Conservation (phyloP, 1,139 yeast species). For the Pichia sp. region DNA sequence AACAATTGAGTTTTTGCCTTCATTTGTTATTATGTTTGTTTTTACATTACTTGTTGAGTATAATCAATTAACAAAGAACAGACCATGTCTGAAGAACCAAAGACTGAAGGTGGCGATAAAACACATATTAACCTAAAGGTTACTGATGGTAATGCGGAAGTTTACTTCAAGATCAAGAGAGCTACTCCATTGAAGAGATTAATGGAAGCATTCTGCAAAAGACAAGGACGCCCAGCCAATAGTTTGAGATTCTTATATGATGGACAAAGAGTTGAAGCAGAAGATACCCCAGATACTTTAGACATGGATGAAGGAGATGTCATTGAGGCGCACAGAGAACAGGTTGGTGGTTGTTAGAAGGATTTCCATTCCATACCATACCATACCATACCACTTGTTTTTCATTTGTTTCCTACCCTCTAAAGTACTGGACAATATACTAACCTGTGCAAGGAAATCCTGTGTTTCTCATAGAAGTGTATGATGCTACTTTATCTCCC, state of each 20-base stretch:
- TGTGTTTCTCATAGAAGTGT: too few species aligned
- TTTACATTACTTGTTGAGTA: too few species aligned
- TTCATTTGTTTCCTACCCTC: too few species aligned
- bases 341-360: conserved; percentile 48
- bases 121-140: conserved; percentile 85
- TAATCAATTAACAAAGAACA: too few species aligned
- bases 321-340: conserved; percentile 97
- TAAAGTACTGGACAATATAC: too few species aligned
- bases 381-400: neutral
- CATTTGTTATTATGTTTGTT: too few species aligned
- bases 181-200: conserved; percentile 88
- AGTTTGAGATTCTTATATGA: conserved; percentile 86
- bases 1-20: too few species aligned
- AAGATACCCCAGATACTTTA: conserved; percentile 84
- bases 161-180: conserved; percentile 90
- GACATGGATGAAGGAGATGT: conserved; percentile 94
- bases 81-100: conserved; percentile 24
- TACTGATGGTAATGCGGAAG: conserved; percentile 88
- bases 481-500: too few species aligned
- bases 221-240: conserved; percentile 85
- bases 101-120: conserved; percentile 48
- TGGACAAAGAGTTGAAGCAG: conserved; percentile 83
- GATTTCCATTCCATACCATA: neutral
- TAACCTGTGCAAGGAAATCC: too few species aligned
- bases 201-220: conserved; percentile 96